Base-by-base conservation (phyloP, 129 eudicot genomes). In the Heracleum sosnowskyi region DNA sequence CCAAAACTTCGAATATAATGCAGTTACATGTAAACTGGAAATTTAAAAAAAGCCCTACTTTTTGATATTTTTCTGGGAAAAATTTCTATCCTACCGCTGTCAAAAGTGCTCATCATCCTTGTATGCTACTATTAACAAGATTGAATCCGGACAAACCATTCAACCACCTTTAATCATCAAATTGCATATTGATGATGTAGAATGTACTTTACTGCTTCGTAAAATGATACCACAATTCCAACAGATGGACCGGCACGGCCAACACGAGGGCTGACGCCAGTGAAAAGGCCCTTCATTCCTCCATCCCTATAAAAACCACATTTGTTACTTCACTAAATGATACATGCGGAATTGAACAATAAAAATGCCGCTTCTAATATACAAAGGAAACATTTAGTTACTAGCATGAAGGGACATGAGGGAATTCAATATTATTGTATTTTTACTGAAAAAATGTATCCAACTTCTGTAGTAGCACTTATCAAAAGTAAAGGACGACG, bases 191-290 rank as follows among this genome's bases (percentile, higher is more conserved):
- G 87, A 72, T 28, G 90, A 84, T 91, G 89, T 20, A 94, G 80
- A 77, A 80, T 83, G 75, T 91, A 88, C 82, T 94, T 94, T 78
- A 94, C 93, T 28, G 87, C 96, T 77, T 94, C 97, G 55, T 94
- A 94, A 80, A 94, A 94, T 7, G 98, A 94, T 69, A 94, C 82
- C 81, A 94, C 97, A 0, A 94, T 94, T 69, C 97, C 98, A 73
- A 94, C 98, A 0, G 98, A 94, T 16, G 98, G 98, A 69, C 98
- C 98, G 0, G 98, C 97, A 68, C 98, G 95, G 11, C 88, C 98
- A 72, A 94, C 92, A 79, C 98, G 98, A 42, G 97, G 96, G 31
- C 98, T 96, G 12, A 68, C 97, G 8, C 98, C 98, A 20, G 97
- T 84, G 53, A 91, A 94, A 55, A 94, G 86, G 35, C 98, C 97